Conservation (phyloP, 306 rosid genomes). For the Rosa lucieae region DNA sequence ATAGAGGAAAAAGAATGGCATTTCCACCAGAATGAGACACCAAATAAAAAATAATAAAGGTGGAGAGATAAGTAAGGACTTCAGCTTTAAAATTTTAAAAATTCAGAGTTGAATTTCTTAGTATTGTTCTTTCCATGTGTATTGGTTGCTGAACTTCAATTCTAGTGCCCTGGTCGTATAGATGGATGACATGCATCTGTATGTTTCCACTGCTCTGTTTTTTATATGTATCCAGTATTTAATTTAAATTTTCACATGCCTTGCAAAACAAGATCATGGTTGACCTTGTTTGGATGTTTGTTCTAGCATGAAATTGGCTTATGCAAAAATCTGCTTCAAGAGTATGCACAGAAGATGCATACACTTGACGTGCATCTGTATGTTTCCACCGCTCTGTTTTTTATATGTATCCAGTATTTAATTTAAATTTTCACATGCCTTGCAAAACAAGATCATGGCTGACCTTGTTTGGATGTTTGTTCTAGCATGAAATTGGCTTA, state of each 20-base stretch:
- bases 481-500: slow-evolving; percentile 90
- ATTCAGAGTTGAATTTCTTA: neutral
- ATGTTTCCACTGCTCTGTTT: too few species aligned
- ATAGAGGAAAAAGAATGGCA: neutral
- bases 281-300: slow-evolving; percentile 29
- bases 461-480: slow-evolving; percentile 28
- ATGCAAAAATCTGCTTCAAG: slow-evolving; percentile 98
- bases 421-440: neutral
- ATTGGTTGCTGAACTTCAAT: neutral
- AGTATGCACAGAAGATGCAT: slow-evolving; percentile 98
- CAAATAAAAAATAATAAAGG: neutral
- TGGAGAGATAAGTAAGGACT: neutral
- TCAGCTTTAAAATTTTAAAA: neutral
- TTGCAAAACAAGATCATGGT: neutral
- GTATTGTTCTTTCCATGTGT: neutral
- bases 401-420: neutral
- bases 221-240: neutral
- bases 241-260: neutral
- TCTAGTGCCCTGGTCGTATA: neutral
- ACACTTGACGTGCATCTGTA: slow-evolving; percentile 1
- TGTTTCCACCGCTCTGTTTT: too few species aligned
- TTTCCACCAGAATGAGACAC: neutral
- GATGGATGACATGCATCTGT: neutral
- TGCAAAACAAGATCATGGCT: slow-evolving; percentile 3
- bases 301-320: slow-evolving; percentile 92